phyloP scores from a whole-genome alignment of 805 yeast genomes.

The Pichia californica region DNA sequence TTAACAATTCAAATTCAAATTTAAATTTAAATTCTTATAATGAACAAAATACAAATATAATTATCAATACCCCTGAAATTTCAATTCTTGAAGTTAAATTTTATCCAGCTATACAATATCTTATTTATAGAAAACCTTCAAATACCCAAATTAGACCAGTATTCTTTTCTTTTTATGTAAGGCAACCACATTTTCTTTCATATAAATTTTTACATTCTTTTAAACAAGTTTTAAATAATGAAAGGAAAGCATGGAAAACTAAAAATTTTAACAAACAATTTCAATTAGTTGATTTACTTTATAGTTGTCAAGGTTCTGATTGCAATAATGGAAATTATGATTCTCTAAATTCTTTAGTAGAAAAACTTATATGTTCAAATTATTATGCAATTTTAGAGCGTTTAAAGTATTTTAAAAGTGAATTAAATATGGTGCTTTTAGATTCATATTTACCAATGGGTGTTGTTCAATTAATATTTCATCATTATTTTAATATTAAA shows the following conservation, averaged over 20 bases:
- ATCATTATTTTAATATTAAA: slow-evolving; percentile 6
- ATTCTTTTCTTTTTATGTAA: neutral
- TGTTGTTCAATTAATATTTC: slow-evolving; percentile 6
- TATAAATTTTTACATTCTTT: neutral
- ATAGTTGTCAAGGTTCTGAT: too few relatives aligned
- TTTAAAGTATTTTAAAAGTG: slow-evolving; percentile 11
- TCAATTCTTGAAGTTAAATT: slow-evolving; percentile 2
- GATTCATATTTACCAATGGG: slow-evolving; percentile 11
- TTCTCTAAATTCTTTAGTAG: neutral
- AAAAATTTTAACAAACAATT: too few relatives aligned
- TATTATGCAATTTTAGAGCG: slow-evolving; percentile 14
- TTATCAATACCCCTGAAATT: neutral
- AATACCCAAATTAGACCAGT: slow-evolving; percentile 1
- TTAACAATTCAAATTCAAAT: too few relatives aligned
- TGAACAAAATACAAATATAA: neutral
- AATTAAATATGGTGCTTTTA: slow-evolving; percentile 10
- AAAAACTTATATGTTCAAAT: slow-evolving; percentile 1
- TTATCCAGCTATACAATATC: neutral
- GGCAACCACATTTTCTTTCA: neutral
- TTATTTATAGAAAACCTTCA: slow-evolving; percentile 8
- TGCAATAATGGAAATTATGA: too few relatives aligned
- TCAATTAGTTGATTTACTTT: neutral
- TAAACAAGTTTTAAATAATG: slow-evolving; percentile 1
- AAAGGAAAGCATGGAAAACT: neutral
- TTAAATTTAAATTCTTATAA: too few relatives aligned